Base-by-base conservation (phyloP, 108 stramenopile genomes). In the Cylindrotheca closterium region DNA sequence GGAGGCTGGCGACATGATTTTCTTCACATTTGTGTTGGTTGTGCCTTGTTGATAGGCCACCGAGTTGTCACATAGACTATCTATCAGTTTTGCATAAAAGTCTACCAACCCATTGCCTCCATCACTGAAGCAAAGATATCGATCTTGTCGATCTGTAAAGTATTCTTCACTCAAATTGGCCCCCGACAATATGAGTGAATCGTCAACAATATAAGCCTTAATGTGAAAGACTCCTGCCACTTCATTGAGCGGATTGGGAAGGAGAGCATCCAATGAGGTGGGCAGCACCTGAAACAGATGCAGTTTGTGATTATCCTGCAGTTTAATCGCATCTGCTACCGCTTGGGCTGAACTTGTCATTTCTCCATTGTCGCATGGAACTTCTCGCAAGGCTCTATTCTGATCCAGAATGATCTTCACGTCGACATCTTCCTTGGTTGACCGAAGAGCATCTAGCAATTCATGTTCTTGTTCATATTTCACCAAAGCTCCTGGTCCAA, bases 81-180 rank as follows among this genome's bases (percentile, higher is more conserved):
- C 71, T 23, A 84, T 63, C 15, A 90, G 60, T 18, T 93, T 57
- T 4, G 68, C 77, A 51, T 93, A 93, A 71, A 88, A 88, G 29
- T 93, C 82, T 1, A 89, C 88, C 50, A 93, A 51, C 22, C 83
- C 92, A 45, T 71, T 77, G n/a, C 73, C 87, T 51, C 87, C 87
- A 33, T 88, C 58, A 1, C 63, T 31, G 8, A 92, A 84, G 18
- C 70, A 52, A 63, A 93, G 70, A 62, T 91, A 91, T 42, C 93
- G 75, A 83, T 94, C 93, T 19, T 83, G 61, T 15, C 93, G 84
- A 68, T 91, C 85, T 3, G 49, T 37, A 75, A 94, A 94, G 62
- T 94, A 94, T 76, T 91, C 90, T 61, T 89, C 82, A 31, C 79
- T 81, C 21, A 94, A 65, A 60, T 94, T 94, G 23, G 93, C 93